Evolutionary conservation across 2,329 filamentous ascomycete species (phyloP).

Genomic region (Claviceps sp.): DNA sequence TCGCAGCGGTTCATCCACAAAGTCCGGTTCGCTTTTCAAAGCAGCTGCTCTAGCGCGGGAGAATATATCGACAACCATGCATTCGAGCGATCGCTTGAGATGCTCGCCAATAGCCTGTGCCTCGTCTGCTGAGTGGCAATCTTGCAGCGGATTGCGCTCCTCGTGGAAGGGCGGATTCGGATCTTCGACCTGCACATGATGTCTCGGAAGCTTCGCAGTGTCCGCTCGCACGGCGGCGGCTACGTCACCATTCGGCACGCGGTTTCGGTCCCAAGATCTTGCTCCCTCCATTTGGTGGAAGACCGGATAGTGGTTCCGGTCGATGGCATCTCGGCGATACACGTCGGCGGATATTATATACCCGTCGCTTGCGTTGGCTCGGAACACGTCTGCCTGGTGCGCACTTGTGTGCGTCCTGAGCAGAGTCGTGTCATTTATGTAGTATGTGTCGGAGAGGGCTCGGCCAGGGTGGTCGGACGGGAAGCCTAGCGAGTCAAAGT

Average conservation of each 20-base stretch:
- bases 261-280: constrained; percentile 67
- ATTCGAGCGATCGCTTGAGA: constrained; percentile 77
- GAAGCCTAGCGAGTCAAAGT: constrained; percentile 96
- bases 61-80: constrained; percentile 84
- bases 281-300: constrained; percentile 99
- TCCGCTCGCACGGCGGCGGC: constrained; percentile 56
- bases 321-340: constrained; percentile 87
- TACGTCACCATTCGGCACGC: constrained; percentile 43
- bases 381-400: constrained; percentile 76
- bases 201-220: constrained; percentile 55
- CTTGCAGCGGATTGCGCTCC: constrained; percentile 73
- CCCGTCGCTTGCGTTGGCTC: constrained; percentile 56
- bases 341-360: constrained; percentile 92
- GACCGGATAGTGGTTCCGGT: constrained; percentile 87
- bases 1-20: constrained; percentile 56
- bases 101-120: constrained; percentile 73
- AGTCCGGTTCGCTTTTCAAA: constrained; percentile 33
- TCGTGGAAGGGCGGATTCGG: constrained; percentile 65
- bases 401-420: constrained; percentile 90
- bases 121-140: constrained; percentile 55
- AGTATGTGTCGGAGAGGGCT: constrained; percentile 85
- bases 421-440: constrained; percentile 72
- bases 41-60: constrained; percentile 58
- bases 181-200: constrained; percentile 69
- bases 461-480: constrained; percentile 78